A percentile compares a stretch with the other conserved stretches of the same genome.
These are phyloP conservation scores for Alternaria gaisen DNA, from an alignment of 2,329 filamentous ascomycete genomes.

Conservation along the genomic window DNA sequence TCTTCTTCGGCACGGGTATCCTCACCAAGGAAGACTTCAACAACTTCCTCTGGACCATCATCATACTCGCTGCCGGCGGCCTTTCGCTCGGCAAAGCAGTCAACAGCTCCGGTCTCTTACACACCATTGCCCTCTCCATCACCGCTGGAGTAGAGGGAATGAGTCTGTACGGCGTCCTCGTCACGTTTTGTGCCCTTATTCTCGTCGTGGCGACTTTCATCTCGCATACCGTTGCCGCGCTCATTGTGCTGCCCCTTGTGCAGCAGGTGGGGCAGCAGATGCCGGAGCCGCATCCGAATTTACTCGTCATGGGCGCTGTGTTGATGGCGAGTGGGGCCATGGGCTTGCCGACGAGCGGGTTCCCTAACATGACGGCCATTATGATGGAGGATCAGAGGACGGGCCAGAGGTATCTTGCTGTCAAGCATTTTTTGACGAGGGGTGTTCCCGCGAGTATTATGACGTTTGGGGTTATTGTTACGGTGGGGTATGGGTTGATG, in stretches of 20 bases:
- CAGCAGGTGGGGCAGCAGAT: conserved; percentile 84
- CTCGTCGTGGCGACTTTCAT: conserved; percentile 97
- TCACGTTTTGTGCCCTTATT: conserved; percentile 85
- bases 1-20: conserved; percentile 97
- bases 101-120: conserved; percentile 88
- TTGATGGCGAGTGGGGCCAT: conserved; percentile 98
- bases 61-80: conserved; percentile 94
- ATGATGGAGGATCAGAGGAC: conserved; percentile 98
- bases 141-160: conserved; percentile 77
- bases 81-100: conserved; percentile 93
- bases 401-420: conserved; percentile 88
- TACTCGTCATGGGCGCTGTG: conserved; percentile 93
- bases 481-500: conserved; percentile 92
- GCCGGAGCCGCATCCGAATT: conserved; percentile 88
- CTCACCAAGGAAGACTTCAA: conserved; percentile 99
- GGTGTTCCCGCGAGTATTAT: conserved; percentile 88
- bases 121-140: conserved; percentile 84
- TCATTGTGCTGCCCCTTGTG: conserved; percentile 93
- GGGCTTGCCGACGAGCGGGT: conserved; percentile 93
- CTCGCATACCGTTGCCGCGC: conserved; percentile 92
- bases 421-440: conserved; percentile 94
- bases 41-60: conserved; percentile 99
- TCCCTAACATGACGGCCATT: conserved; percentile 99
- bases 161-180: conserved; percentile 83
- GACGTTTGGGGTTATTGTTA: conserved; percentile 82